Conservation (phyloP, 2,329 filamentous ascomycete genomes). For the Trichoderma aggressivum region DNA sequence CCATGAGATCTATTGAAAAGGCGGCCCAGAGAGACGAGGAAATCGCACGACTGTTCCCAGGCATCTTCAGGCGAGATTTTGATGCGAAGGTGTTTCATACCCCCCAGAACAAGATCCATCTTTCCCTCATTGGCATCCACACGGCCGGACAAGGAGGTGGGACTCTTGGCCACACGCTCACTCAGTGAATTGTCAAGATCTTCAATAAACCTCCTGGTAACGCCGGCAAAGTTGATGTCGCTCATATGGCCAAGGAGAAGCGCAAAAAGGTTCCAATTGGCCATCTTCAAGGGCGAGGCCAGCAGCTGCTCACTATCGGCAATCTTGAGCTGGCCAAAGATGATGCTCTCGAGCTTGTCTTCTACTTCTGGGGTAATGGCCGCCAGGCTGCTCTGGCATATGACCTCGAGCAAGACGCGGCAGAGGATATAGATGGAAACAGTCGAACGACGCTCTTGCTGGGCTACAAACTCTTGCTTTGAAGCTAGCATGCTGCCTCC, state of each 20-base stretch:
- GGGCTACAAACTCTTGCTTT: constrained; percentile 68
- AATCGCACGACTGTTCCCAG: constrained; percentile 87
- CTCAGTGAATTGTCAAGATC: constrained; percentile 78
- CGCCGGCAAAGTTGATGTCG: constrained; percentile 80
- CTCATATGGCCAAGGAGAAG: constrained; percentile 96
- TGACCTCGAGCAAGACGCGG: constrained; percentile 88
- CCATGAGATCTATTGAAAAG: constrained; percentile 85
- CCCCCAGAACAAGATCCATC: constrained; percentile 81
- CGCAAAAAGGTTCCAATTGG: constrained; percentile 94
- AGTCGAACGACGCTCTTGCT: constrained; percentile 84
- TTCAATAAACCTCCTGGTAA: constrained; percentile 74
- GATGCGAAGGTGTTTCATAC: constrained; percentile 86
- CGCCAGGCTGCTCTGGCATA: constrained; percentile 79
- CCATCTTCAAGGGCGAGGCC: constrained; percentile 76
- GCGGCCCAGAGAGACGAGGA: constrained; percentile 75
- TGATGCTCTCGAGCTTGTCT: constrained; percentile 88
- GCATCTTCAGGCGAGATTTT: constrained; percentile 68
- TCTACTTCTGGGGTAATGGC: constrained; percentile 89
- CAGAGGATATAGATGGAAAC: constrained; percentile 96
- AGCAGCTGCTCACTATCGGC: constrained; percentile 78
- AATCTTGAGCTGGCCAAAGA: constrained; percentile 90
- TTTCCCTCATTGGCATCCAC: constrained; percentile 67
- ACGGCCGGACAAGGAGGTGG: constrained; percentile 52
- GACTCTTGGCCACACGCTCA: constrained; percentile 69
- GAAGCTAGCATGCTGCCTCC: constrained; percentile 42